These are phyloP conservation scores for Suhomyces xylopsoci DNA, from an alignment of 805 yeast genomes.

Conservation along the genomic window DNA sequence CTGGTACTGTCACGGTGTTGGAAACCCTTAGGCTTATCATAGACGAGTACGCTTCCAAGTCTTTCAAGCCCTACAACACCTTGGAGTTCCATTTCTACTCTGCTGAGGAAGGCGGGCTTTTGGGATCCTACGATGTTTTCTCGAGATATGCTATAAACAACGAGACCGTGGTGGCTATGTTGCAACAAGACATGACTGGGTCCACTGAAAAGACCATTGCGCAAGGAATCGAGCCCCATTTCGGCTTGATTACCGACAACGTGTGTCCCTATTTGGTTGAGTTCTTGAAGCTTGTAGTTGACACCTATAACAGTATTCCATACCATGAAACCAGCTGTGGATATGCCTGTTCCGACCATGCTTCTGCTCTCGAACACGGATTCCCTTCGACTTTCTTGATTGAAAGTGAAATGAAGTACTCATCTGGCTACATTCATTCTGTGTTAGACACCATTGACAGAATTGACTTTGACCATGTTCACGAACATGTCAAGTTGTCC, in stretches of 20 bases:
- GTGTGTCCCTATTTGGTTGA: constrained; percentile 53
- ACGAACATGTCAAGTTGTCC: constrained; percentile 75
- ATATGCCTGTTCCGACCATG: constrained; percentile 91
- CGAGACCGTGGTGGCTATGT: constrained; percentile 70
- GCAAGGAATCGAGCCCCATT: constrained; percentile 53
- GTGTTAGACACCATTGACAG: constrained; percentile 78
- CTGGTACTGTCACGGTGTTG: constrained; percentile 76
- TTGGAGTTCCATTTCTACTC: constrained; percentile 92
- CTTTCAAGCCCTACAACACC: constrained; percentile 61
- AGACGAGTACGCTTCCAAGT: constrained; percentile 23
- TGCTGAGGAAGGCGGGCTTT: constrained; percentile 90
- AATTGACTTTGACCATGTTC: constrained; percentile 73
- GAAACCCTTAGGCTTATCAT: constrained; percentile 70
- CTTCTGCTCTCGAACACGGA: constrained; percentile 79
- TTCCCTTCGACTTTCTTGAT: constrained; percentile 81
- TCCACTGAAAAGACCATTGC: constrained; percentile 52
- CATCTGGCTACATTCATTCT: constrained; percentile 73
- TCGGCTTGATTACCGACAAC: constrained; percentile 80
- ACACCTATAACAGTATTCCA: constrained; percentile 62
- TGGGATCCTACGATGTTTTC: constrained; percentile 83
- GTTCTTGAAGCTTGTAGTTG: constrained; percentile 61
- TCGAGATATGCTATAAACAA: constrained; percentile 43
- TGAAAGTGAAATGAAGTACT: constrained; percentile 66
- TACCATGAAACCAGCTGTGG: constrained; percentile 80
- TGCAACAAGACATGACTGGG: constrained; percentile 96